These are phyloP conservation scores for Cyberlindnera maritima DNA, from an alignment of 805 yeast genomes.

Conservation along the genomic window DNA sequence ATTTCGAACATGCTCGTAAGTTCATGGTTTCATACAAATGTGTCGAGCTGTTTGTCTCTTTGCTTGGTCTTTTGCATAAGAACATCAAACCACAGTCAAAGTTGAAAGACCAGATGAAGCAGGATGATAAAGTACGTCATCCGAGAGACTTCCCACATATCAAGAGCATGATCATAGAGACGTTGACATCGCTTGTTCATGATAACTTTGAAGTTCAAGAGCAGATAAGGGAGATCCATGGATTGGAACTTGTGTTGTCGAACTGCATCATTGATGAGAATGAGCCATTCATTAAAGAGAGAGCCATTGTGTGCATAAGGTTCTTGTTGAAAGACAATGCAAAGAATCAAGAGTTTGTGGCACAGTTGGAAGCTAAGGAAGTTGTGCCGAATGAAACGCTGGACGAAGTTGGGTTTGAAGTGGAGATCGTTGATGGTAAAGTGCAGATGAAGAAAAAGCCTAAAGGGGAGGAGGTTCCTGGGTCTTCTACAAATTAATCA, in stretches of 20 bases:
- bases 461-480: slow-evolving; percentile 10
- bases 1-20: slow-evolving; percentile 35
- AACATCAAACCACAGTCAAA: slow-evolving; percentile 31
- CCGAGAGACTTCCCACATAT: slow-evolving; percentile 53
- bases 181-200: slow-evolving; percentile 55
- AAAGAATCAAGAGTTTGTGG: slow-evolving; percentile 74
- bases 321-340: slow-evolving; percentile 61
- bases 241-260: slow-evolving; percentile 67
- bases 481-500: neutral
- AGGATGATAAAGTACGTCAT: slow-evolving; percentile 14
- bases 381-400: slow-evolving; percentile 56
- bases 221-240: slow-evolving; percentile 58
- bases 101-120: slow-evolving; percentile 23
- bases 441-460: slow-evolving; percentile 46
- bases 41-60: slow-evolving; percentile 30
- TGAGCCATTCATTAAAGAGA: slow-evolving; percentile 85
- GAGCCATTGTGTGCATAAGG: slow-evolving; percentile 76
- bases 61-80: slow-evolving; percentile 33
- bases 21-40: slow-evolving; percentile 37
- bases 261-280: slow-evolving; percentile 83
- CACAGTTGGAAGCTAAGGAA: slow-evolving; percentile 70
- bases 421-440: slow-evolving; percentile 70
- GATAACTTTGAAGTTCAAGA: slow-evolving; percentile 62
- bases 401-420: slow-evolving; percentile 75
- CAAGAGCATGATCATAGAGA: slow-evolving; percentile 65